Percentiles rank a stretch among this genome's conserved stretches.
These are phyloP conservation scores for Fulvia fulva DNA, from an alignment of 2,329 filamentous ascomycete species.

Conservation along the genomic window DNA sequence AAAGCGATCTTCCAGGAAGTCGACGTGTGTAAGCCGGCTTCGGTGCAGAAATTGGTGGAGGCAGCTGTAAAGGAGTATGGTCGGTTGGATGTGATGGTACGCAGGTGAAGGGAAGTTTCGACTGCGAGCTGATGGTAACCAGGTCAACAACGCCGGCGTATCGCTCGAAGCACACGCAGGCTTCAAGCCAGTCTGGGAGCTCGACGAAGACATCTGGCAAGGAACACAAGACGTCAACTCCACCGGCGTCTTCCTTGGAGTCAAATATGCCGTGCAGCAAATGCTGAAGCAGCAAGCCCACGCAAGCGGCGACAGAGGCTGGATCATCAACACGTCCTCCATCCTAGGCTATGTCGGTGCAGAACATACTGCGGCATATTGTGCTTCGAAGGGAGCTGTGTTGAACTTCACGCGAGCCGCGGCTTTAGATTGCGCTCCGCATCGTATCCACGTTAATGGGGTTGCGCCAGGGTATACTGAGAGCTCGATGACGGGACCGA, in stretches of 20 bases:
- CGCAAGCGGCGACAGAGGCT: constrained; percentile 42
- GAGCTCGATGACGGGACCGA: constrained; percentile 21
- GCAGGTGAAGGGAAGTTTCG: constrained; percentile 3
- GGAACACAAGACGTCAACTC: constrained; percentile 36
- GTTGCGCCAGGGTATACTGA: constrained; percentile 28
- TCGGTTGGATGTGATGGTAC: constrained; percentile 20
- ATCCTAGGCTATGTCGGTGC: constrained; percentile 44
- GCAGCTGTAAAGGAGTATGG: constrained; percentile 20
- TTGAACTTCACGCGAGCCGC: constrained; percentile 27
- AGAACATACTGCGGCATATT: constrained; percentile 31
- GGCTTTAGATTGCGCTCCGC: constrained; percentile 28
- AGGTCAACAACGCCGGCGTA: constrained; percentile 10
- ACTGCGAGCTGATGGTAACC: neutral
- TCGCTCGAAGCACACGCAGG: constrained; percentile 17
- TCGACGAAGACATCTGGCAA: constrained; percentile 18
- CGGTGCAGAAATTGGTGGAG: constrained; percentile 24
- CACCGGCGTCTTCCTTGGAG: constrained; percentile 40
- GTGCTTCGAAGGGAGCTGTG: constrained; percentile 27
- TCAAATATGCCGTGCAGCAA: constrained; percentile 46
- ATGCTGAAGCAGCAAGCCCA: constrained; percentile 49
- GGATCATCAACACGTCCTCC: constrained; percentile 50
- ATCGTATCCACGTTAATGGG: constrained; percentile 30
- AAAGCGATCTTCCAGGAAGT: constrained; percentile 36
- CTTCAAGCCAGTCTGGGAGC: constrained; percentile 19
- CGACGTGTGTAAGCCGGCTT: constrained; percentile 29